Percentiles rank a stretch among this genome's conserved stretches.
Conservation (phyloP, 768 basidiomycete species). For the Calocybe gangraenosa region DNA sequence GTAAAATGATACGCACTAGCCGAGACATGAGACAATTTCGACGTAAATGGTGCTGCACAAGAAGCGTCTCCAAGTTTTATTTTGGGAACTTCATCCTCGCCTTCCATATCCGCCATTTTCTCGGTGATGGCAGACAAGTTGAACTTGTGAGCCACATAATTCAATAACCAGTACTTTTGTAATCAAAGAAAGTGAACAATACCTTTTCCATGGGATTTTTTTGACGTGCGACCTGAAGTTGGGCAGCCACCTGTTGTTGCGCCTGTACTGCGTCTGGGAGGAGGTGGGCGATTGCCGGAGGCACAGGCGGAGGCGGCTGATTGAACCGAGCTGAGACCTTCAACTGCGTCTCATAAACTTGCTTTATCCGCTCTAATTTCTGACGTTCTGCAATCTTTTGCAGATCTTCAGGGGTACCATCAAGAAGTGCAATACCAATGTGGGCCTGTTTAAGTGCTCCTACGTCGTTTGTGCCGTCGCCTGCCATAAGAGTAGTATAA, state of each 20-base stretch:
- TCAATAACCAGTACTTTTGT: background rate
- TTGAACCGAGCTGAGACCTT: conserved; percentile 87
- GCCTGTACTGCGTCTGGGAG: conserved; percentile 90
- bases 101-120: conserved; percentile 89
- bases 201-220: conserved; percentile 92
- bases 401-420: conserved; percentile 88
- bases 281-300: conserved; percentile 78
- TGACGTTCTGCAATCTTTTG: conserved; percentile 93
- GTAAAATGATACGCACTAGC: conserved; percentile 62
- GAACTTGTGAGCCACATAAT: conserved; percentile 41
- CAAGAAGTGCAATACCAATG: conserved; percentile 73
- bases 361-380: conserved; percentile 85
- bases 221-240: conserved; percentile 51
- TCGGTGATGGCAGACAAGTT: conserved; percentile 76
- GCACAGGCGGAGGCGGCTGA: conserved; percentile 92
- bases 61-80: conserved; percentile 99
- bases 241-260: conserved; percentile 74
- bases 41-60: conserved; percentile 98
- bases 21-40: conserved; percentile 94
- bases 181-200: conserved; percentile 15
- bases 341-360: conserved; percentile 95
- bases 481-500: conserved; percentile 95
- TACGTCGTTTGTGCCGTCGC: conserved; percentile 98
- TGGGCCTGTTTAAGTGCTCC: conserved; percentile 98
- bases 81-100: conserved; percentile 91